Evolutionary conservation across 345 rosid species (phyloP).

Genomic region (Citrus glauca): DNA sequence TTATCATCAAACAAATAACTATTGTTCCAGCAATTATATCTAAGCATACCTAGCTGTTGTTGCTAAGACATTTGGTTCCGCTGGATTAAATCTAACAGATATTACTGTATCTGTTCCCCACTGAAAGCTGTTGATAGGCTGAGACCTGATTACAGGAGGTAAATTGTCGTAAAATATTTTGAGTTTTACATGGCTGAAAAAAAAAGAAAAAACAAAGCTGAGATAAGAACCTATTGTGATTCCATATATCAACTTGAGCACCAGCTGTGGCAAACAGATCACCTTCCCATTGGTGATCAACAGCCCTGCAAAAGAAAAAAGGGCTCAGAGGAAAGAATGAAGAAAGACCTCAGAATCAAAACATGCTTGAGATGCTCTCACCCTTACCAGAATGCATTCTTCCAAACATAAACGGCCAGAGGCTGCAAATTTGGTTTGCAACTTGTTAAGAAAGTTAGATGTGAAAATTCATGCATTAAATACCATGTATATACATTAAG

Average conservation of each 20-base stretch:
- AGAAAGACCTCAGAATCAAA: background rate
- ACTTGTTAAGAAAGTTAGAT: constrained; percentile 21
- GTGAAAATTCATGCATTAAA: background rate
- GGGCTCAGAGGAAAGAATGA: background rate
- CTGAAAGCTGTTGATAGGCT: constrained; percentile 77
- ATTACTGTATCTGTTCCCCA: constrained; percentile 87
- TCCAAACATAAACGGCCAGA: constrained; percentile 63
- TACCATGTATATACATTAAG: background rate
- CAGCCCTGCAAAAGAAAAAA: constrained; percentile 52
- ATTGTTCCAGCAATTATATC: background rate
- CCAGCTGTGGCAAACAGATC: constrained; percentile 93
- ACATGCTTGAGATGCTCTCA: constrained; percentile 1
- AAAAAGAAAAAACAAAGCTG: background rate
- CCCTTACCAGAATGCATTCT: constrained; percentile 77
- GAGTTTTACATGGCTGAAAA: background rate
- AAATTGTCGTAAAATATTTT: constrained; percentile 2
- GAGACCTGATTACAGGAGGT: constrained; percentile 53
- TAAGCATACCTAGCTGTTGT: constrained; percentile 67
- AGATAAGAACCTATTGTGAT: constrained; percentile 75
- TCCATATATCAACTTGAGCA: constrained; percentile 93
- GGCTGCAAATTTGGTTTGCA: constrained; percentile 45
- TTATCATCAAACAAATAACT: background rate
- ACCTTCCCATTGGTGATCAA: constrained; percentile 92
- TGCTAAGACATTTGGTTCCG: constrained; percentile 80
- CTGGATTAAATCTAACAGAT: constrained; percentile 91